These are phyloP conservation scores for Rhizoclosmatium globosum DNA, from an alignment of 192 early-diverging fungal genomes.

Conservation along the genomic window DNA sequence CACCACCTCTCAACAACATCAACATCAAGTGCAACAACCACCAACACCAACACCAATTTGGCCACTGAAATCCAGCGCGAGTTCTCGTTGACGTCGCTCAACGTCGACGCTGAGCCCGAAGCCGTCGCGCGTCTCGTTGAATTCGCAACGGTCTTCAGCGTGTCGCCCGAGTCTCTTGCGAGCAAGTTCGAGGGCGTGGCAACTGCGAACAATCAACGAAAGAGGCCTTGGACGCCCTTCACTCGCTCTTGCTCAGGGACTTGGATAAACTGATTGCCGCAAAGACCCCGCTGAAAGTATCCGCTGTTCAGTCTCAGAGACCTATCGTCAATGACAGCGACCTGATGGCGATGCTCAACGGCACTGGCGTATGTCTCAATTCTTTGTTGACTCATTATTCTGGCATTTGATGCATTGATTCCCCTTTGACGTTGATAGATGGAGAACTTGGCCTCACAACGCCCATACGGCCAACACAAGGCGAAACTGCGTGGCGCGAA, in stretches of 20 bases:
- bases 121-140: background rate
- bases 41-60: too few species aligned
- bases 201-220: background rate
- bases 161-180: background rate
- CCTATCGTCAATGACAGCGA: background rate
- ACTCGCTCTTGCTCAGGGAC: background rate
- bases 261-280: too few species aligned
- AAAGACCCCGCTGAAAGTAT: too few species aligned
- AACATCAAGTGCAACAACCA: too few species aligned
- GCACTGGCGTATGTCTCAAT: background rate
- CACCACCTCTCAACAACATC: too few species aligned
- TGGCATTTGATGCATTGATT: background rate
- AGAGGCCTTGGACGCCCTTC: background rate
- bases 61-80: background rate
- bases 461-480: background rate
- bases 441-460: background rate
- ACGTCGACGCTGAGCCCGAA: background rate
- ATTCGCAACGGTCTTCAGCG: background rate
- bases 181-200: conserved; percentile 1
- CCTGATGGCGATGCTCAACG: conserved; percentile 3
- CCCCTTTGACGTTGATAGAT: background rate
- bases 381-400: background rate
- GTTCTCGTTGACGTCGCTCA: background rate
- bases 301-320: too few species aligned
- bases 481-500: background rate